A percentile compares a stretch with the other conserved stretches of the same genome.
These are phyloP conservation scores for Fusarium pilosicola DNA, from an alignment of 2,329 filamentous ascomycete genomes.

Conservation along the genomic window DNA sequence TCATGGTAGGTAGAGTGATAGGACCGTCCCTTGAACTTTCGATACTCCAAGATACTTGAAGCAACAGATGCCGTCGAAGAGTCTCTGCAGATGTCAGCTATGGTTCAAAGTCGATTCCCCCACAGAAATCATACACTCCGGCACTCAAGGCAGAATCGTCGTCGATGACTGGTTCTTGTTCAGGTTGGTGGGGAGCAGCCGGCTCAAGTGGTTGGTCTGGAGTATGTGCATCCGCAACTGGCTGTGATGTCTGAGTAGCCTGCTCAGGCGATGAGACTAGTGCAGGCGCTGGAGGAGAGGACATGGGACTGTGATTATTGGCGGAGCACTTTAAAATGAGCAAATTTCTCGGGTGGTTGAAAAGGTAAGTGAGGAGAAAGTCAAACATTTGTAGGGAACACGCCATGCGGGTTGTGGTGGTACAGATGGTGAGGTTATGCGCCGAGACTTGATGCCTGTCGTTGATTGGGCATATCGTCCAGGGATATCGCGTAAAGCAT, in stretches of 20 bases:
- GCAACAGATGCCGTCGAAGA: constrained; percentile 8
- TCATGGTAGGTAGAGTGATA: constrained; percentile 2
- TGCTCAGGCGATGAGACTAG: background rate
- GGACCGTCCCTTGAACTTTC: constrained; percentile 15
- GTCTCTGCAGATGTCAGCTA: background rate
- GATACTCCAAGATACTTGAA: constrained; percentile 16
- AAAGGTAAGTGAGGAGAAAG: background rate
- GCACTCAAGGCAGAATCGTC: background rate
- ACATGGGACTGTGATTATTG: background rate
- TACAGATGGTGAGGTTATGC: background rate
- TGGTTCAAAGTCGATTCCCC: background rate
- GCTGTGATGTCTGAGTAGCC: background rate
- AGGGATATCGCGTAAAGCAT: background rate
- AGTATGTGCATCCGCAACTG: too few relatives aligned
- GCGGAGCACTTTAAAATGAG: too few relatives aligned
- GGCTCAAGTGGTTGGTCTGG: background rate
- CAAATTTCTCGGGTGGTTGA: background rate
- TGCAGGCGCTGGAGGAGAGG: background rate
- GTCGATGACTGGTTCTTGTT: background rate
- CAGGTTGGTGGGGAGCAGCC: background rate
- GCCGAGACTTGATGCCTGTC: background rate
- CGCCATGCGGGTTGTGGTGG: background rate
- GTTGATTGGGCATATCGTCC: background rate
- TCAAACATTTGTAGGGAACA: background rate
- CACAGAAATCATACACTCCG: background rate